Evolutionary conservation across 129 eudicot genomes (phyloP).

Genomic region (Escallonia rubra): DNA sequence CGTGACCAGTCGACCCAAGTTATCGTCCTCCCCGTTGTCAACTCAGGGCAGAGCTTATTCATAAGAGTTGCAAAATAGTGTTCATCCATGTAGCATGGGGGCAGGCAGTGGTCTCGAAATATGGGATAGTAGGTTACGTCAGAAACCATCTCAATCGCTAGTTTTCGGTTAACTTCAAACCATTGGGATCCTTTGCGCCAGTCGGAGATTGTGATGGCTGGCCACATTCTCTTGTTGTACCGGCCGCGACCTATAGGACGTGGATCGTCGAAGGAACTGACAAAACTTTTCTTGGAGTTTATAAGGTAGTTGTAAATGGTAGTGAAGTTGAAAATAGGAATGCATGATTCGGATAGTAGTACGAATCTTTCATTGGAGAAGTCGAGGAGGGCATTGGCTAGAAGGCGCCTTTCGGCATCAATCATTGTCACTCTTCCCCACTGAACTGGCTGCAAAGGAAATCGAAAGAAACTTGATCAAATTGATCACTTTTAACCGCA

Average conservation of each 20-base stretch:
- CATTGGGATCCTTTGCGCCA: conserved; percentile 97
- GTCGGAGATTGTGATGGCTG: conserved; percentile 53
- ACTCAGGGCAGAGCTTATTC: conserved; percentile 45
- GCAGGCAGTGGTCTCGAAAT: conserved; percentile 51
- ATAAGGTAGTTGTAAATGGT: conserved; percentile 72
- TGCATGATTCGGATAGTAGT: conserved; percentile 79
- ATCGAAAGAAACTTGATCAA: neutral
- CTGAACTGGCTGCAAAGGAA: conserved; percentile 39
- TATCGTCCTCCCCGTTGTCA: conserved; percentile 52
- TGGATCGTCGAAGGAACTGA: conserved; percentile 74
- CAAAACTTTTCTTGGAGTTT: conserved; percentile 58
- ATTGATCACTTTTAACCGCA: too few relatives aligned
- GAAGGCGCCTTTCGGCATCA: conserved; percentile 89
- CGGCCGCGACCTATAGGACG: conserved; percentile 73
- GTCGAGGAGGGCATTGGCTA: conserved; percentile 87
- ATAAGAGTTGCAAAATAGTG: conserved; percentile 85
- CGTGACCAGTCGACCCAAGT: conserved; percentile 92
- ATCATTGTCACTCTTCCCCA: conserved; percentile 83
- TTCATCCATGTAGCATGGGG: conserved; percentile 98
- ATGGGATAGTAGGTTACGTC: conserved; percentile 52
- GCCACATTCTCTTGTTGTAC: conserved; percentile 79
- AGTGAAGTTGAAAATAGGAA: conserved; percentile 79
- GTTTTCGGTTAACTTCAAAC: conserved; percentile 72
- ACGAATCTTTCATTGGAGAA: conserved; percentile 76
- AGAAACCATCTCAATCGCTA: conserved; percentile 51